phyloP scores from a whole-genome alignment of 2,329 filamentous ascomycete species.

The Stromatinia cepivora region DNA sequence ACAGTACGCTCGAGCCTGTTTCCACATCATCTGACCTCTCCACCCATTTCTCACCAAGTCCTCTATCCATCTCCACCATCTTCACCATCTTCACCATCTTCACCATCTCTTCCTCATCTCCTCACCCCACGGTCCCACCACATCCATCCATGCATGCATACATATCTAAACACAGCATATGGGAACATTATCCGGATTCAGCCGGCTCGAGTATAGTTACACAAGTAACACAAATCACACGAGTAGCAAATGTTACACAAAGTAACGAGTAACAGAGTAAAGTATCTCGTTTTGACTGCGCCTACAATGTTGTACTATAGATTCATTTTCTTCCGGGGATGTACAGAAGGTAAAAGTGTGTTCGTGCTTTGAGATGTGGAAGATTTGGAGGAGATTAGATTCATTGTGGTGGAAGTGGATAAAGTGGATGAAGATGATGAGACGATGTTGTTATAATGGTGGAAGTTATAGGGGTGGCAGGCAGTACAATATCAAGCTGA shows the following conservation, averaged over 20 bases:
- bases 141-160: not conserved
- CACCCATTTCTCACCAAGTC: not conserved
- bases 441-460: not conserved
- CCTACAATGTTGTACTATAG: not conserved
- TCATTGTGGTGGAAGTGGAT: not conserved
- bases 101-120: not conserved
- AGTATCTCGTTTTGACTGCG: slow-evolving; percentile 3
- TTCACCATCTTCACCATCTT: not conserved
- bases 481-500: too few species aligned
- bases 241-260: not conserved
- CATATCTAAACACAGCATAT: slow-evolving; percentile 6
- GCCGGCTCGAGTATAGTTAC: slow-evolving; percentile 7
- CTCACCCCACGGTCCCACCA: not conserved
- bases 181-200: not conserved
- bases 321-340: not conserved
- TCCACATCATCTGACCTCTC: not conserved
- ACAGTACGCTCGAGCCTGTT: slow-evolving; percentile 6
- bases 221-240: not conserved
- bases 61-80: not conserved
- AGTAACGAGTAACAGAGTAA: not conserved
- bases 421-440: not conserved
- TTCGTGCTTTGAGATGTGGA: not conserved
- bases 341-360: not conserved
- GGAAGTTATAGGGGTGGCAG: too few species aligned
- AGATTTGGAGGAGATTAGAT: not conserved